Evolutionary conservation across 257 asterid genomes (phyloP), one percentile per base, ranked within the genome.

Genomic region (Nicotiana undulata): DNA sequence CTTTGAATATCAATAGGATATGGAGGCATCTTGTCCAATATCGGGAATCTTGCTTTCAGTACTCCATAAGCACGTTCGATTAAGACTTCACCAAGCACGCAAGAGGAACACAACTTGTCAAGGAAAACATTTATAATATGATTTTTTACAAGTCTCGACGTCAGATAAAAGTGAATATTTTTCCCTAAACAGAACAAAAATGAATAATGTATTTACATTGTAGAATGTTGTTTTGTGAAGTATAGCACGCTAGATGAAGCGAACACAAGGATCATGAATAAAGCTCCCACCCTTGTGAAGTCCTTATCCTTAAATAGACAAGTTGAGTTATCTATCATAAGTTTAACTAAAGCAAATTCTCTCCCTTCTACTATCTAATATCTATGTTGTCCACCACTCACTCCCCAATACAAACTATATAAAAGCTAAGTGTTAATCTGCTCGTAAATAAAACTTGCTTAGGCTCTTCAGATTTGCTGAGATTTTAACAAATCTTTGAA

Each of bases 221-320:
- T 85, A 95, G 99, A 91, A 86, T 88, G 85, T 74, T 92, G 99
- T 86, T 95, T 95, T 86, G 97, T 95, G 86, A 95, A 95, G 90
- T 95, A 89, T 87, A 87, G 90, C 52, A 87, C 88, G 6, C 1
- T 89, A 34, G 94, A 93, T 82, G 96, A 89, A 84, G 98, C 97
- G n/a, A n/a, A n/a, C n/a, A n/a, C n/a, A n/a, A n/a, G n/a, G n/a
- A n/a, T n/a, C n/a, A n/a, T n/a, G n/a, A n/a, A n/a, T n/a, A n/a
- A n/a, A n/a, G n/a, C n/a, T n/a, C n/a, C n/a, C n/a, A n/a, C 85
- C 90, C 93, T 61, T 67, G 3, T 75, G 72, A 40, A 53, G 83
- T 55, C 34, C 37, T n/a, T n/a, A n/a, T n/a, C n/a, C n/a, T n/a
- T n/a, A n/a, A n/a, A n/a, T n/a, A n/a, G n/a, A n/a, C n/a, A 61